Base-by-base conservation (phyloP, 208 protist species). In the Leishmania gerbilli region DNA sequence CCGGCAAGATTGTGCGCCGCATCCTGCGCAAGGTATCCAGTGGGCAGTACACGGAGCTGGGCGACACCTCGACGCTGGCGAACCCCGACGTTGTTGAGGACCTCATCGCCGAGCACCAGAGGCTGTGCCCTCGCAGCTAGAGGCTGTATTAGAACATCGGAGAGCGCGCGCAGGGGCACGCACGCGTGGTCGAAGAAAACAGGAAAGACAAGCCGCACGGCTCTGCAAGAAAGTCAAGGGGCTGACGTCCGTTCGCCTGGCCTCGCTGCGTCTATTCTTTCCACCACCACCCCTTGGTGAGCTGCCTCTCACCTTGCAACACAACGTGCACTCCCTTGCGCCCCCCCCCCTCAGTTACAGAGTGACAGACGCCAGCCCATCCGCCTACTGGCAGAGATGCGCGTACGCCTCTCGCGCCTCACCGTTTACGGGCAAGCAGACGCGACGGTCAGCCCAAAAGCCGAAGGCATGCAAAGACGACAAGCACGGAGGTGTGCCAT, bases 1-100 rank as follows among this genome's bases (percentile, higher is more conserved):
- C 92, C 9, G 99, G 99, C 79, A 99, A 99, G 92, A 99, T 99
- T 80, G 99, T 99, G 91, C 95, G 99, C 49, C 93, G 99, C 60
- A 97, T 99, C 34, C 91, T 99, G 34, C 92, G 98, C 49, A 99
- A 99, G 91, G 98, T 99, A 69, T 98, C 98, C 24, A 77, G 86
- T 49, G 85, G 88, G 27, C 76, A 88, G 6, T 85, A 80, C n/a
- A 91, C 96, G 19, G 90, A 96, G 49, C 83, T 99, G 3, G 98
- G 98, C n/a, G 98, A 99, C 83, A 88, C 89, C 24, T 92, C 89
- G 55, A 99, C 98, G 17, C 86, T 99, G 24, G 87, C 92, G 7
- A 97, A 99, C 69, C 95, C 95, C 37, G 71, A 81, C 9, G 91
- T 99, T 24, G 91, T 99, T 27, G 67, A 55, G 1, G 80, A 76